Base-by-base conservation (phyloP, 768 basidiomycete genomes). In the Vararia minispora region DNA sequence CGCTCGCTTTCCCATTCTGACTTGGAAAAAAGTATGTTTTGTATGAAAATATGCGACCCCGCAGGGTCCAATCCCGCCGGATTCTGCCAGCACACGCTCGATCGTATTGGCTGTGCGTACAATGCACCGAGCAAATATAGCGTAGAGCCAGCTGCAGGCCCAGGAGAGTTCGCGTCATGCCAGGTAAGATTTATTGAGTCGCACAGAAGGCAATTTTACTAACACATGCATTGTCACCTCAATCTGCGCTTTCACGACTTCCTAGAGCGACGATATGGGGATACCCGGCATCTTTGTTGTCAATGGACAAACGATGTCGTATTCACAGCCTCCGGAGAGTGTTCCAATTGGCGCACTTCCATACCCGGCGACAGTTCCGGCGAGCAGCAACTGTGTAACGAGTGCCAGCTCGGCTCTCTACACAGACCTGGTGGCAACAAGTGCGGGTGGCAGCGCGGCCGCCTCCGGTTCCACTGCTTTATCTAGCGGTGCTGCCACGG, bases 41-140 rank as follows among this genome's bases (percentile, higher is more conserved):
- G 83, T 58, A 51, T 82, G 46, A 88, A 87, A 58, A 62, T 69
- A 0, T 89, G 85, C 60, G 73, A 84, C 50, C 76, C 76, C 2
- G 45, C 55, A 1, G 61, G 63, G 8, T 49, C 68, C 14, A 65
- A 73, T 48, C 64, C 69, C 0, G 60, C 63, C 4, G 51, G 60
- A 13, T 69, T 55, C 49, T 87, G 85, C 62, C 62, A 82, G 54
- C 77, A 89, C 65, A 69, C 74, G 44, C 79, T 64, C 43, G 83
- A 86, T 52, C 79, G 77, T 41, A 76, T 85, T 35, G 86, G 87
- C 8, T 79, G 54, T 57, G 62, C 24, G 79, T 79, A 25, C 54
- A n/a, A n/a, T n/a, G n/a, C n/a, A n/a, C n/a, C n/a, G n/a, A n/a
- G n/a, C n/a, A n/a, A n/a, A n/a, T n/a, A n/a, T n/a, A 66, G 35